A percentile compares a stretch with the other conserved stretches of the same genome.
Evolutionary conservation across 2,329 filamentous ascomycete species (phyloP).

Genomic region (Myrmaecium sp.): DNA sequence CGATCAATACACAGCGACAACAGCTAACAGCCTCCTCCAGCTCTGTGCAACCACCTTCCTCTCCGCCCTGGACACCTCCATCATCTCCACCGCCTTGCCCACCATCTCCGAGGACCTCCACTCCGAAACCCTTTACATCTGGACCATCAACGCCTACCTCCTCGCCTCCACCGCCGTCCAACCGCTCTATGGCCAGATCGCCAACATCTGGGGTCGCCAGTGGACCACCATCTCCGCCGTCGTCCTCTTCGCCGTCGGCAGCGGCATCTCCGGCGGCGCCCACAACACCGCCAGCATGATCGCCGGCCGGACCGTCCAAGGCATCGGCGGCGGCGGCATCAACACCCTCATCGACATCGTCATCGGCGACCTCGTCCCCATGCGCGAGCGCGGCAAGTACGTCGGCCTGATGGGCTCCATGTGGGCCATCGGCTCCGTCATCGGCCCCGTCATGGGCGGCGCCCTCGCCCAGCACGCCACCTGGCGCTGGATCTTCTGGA

Average conservation of each 20-base stretch:
- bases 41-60: conserved; percentile 9
- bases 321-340: conserved; percentile 31
- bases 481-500: conserved; percentile 32
- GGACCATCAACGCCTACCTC: conserved; percentile 19
- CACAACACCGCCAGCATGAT: conserved; percentile 31
- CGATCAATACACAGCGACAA: conserved; percentile 1
- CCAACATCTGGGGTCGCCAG: conserved; percentile 37
- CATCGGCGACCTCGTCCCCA: conserved; percentile 32
- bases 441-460: conserved; percentile 16
- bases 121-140: conserved; percentile 17
- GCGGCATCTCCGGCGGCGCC: conserved; percentile 34
- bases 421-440: conserved; percentile 11
- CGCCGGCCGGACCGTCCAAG: conserved; percentile 38
- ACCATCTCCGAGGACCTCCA: conserved; percentile 20
- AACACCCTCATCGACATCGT: conserved; percentile 31
- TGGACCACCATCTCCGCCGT: conserved; percentile 21
- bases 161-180: conserved; percentile 26
- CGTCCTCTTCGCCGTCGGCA: conserved; percentile 34
- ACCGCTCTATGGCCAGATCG: conserved; percentile 33
- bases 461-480: conserved; percentile 15
- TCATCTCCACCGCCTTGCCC: conserved; percentile 25
- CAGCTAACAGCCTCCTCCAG: background rate
- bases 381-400: conserved; percentile 28
- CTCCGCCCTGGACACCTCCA: conserved; percentile 20
- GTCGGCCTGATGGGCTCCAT: conserved; percentile 12